These are phyloP conservation scores for Breynia disticha DNA, from an alignment of 441 rosid species.

Conservation along the genomic window DNA sequence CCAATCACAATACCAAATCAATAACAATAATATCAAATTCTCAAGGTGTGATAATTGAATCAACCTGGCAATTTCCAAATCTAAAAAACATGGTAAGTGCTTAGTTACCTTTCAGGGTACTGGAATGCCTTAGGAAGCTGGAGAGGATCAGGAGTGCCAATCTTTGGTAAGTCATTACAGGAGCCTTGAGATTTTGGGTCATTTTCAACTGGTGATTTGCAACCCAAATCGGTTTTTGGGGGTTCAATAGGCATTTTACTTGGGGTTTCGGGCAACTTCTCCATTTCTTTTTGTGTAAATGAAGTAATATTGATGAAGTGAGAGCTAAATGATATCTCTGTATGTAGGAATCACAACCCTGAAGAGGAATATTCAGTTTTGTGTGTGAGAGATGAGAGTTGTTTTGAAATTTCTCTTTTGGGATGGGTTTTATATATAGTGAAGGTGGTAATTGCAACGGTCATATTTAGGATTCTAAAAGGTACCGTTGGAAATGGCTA, in stretches of 20 bases:
- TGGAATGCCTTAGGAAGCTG: constrained; percentile 62
- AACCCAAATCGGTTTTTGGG: constrained; percentile 13
- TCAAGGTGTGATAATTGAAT: no score
- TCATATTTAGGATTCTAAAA: neutral
- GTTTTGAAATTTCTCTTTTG: neutral
- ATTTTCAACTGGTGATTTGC: constrained; percentile 20
- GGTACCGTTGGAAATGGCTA: no score
- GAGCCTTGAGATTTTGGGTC: constrained; percentile 22
- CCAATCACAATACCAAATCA: neutral
- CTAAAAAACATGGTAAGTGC: neutral
- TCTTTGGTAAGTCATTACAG: constrained; percentile 29
- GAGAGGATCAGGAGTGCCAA: constrained; percentile 56
- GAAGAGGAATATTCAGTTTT: no score
- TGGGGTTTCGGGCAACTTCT: constrained; percentile 25
- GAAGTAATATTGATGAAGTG: no score
- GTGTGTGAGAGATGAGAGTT: neutral
- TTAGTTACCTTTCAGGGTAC: constrained; percentile 54
- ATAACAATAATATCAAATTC: no score
- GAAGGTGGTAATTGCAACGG: neutral
- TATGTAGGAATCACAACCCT: no score
- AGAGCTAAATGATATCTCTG: no score
- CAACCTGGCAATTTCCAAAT: no score
- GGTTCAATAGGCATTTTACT: constrained; percentile 14
- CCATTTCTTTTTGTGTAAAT: constrained; percentile 20
- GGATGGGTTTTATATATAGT: neutral